Base-by-base conservation (phyloP, 768 basidiomycete genomes). In the Naganishia onofrii region DNA sequence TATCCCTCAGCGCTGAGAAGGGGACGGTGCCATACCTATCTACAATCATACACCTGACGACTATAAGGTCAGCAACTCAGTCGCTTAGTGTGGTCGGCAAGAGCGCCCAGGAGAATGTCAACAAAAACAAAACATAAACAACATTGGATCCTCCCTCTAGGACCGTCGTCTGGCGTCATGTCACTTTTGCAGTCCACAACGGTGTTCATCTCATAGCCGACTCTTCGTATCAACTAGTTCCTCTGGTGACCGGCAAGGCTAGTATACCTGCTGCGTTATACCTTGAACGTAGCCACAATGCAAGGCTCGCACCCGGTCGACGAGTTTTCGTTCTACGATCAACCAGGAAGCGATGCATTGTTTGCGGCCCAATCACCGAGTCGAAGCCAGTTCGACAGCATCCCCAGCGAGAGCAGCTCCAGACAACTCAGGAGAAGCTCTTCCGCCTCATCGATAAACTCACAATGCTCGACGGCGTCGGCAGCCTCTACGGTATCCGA, bases 251-350 rank as follows among this genome's bases (percentile, higher is more conserved):
- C 32, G 5, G 23, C 23, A 63, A 63, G 60, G 60, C n/a, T 63
- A 26, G 60, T 42, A 63, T 63, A 63, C 60, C 60, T 23, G 23
- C 21, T 44, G 38, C 21, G 26, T 36, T 42, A 63, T 63, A 63
- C 60, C 60, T 63, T 42, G 7, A 34, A 26, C 42, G 1, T 42
- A 2, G 15, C 23, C 42, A 44, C 10, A 26, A 63, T 63, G 60
- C 34, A 63, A 17, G 36, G 60, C 23, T 23, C 42, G 32, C 38
- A 32, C 12, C 31, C 42, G 38, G 38, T 63, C 23, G 60, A 63
- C 26, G 68, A 69, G 21, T 23, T 69, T 19, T 69, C 68, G 5
- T 69, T 69, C 36, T 69, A 69, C 68, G 68, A 69, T 51, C 68
- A 69, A 26, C 68, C 68, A 2, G 68, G 58, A 46, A 63, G 60